Evolutionary conservation across 805 yeast species (phyloP), one percentile per base, ranked within the genome.

Genomic region (Ogataea methanolica): DNA sequence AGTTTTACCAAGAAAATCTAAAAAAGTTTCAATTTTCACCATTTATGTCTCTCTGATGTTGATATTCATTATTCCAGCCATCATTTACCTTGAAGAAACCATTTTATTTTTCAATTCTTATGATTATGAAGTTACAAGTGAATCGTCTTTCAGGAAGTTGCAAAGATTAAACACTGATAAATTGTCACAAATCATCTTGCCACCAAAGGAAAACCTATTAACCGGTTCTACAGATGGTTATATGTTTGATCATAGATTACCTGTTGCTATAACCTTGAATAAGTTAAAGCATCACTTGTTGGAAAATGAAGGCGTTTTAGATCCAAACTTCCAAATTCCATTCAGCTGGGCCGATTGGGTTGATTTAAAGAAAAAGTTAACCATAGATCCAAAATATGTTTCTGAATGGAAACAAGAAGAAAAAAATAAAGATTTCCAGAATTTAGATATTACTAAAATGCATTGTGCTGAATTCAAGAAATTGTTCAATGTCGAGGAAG

Each of bases 101-200:
- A 50, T 57, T 15, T 42, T 45, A 26, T 19, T 38, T 9, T 39
- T 49, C 38, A 41, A 47, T 16, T 31, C 35, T 4, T 37, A 33
- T 23, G 45, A 45, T 23, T 45, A 43, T 19, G 54, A 53, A 44
- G 50, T 53, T 19, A 48, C 51, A 19, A 45, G 52, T 11, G 60
- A 55, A 35, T 12, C 43, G 6, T 21, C 47, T 21, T 45, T 47
- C 11, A 46, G 46, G n/a, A 44, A 48, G 38, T 31, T 51, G 11
- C 54, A 51, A 42, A 47, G 47, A 35, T 33, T 45, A 34, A 45
- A 50, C 36, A 51, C 55, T 3, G 51, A 55, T 16, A 36, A 17
- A 23, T 43, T 76, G 52, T 78, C 83, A 0, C 72, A 74, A 29
- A 74, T 88, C 34, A 72, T 78, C n/a, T 74, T 75, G 47, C 79